These are phyloP conservation scores for Russula griseocarnosa DNA, from an alignment of 768 basidiomycete species.

Conservation along the genomic window DNA sequence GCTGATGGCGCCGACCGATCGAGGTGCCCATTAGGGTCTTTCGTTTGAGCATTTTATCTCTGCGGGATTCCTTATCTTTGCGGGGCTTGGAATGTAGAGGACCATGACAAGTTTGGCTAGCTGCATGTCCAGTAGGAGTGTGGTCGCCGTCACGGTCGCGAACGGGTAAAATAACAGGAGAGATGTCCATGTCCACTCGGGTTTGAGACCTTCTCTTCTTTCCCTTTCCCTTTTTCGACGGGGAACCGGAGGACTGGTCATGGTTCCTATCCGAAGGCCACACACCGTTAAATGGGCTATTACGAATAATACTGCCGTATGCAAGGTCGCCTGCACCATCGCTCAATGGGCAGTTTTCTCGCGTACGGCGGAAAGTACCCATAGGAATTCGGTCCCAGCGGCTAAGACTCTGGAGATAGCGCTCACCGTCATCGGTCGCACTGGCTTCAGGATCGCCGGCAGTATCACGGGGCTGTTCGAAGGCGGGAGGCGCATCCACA, in stretches of 20 bases:
- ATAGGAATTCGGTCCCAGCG: constrained; percentile 76
- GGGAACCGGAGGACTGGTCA: constrained; percentile 28
- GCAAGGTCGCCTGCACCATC: constrained; percentile 22
- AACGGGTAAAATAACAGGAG: constrained; percentile 51
- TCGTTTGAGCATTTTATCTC: constrained; percentile 61
- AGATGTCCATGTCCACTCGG: constrained; percentile 38
- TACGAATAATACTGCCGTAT: constrained; percentile 24
- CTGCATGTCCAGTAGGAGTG: constrained; percentile 45
- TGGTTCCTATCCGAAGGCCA: constrained; percentile 25
- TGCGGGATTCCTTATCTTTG: constrained; percentile 52
- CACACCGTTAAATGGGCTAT: constrained; percentile 29
- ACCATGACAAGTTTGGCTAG: constrained; percentile 32
- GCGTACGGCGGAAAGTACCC: constrained; percentile 64
- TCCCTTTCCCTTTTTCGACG: constrained; percentile 33
- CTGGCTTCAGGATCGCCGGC: constrained; percentile 24
- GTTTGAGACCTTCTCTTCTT: constrained; percentile 33
- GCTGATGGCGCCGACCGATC: constrained; percentile 37
- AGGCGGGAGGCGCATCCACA: constrained; percentile 27
- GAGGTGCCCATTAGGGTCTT: constrained; percentile 44
- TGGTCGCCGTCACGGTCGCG: constrained; percentile 48
- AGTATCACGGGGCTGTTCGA: constrained; percentile 21
- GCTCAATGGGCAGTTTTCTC: constrained; percentile 35
- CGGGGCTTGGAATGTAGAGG: constrained; percentile 49
- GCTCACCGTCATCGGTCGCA: constrained; percentile 34
- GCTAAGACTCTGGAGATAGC: constrained; percentile 48